Conservation (phyloP, 2,329 filamentous ascomycete genomes). For the Elsinoe fawcettii region DNA sequence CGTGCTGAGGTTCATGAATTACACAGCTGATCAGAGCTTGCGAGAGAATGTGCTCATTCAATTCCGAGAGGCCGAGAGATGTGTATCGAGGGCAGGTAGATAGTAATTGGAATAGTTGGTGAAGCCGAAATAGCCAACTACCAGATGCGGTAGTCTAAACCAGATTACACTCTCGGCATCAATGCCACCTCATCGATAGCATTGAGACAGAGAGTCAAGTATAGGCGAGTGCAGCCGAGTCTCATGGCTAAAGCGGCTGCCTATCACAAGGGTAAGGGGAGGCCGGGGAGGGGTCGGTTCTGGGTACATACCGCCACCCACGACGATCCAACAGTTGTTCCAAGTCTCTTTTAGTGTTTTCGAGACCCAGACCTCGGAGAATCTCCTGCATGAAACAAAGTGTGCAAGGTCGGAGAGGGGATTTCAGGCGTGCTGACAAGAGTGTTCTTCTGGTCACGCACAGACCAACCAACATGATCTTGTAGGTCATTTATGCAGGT, state of each 20-base stretch:
- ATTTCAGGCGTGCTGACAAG: not conserved
- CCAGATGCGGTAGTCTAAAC: too few relatives aligned
- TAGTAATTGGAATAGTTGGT: too few relatives aligned
- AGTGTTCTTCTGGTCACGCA: not conserved
- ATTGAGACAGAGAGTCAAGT: too few relatives aligned
- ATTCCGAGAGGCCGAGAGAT: too few relatives aligned
- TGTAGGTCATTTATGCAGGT: not conserved
- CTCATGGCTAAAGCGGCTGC: not conserved
- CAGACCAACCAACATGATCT: constrained; percentile 9
- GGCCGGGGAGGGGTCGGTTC: not conserved
- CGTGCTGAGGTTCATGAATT: too few relatives aligned
- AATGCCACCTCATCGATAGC: too few relatives aligned
- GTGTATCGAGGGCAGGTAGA: too few relatives aligned
- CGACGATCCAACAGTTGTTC: not conserved
- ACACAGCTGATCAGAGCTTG: too few relatives aligned
- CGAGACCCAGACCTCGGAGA: not conserved
- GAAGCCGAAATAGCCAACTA: too few relatives aligned
- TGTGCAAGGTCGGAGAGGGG: not conserved
- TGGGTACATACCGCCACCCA: not conserved
- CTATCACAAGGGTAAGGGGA: not conserved
- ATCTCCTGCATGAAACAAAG: not conserved
- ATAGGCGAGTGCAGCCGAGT: too few relatives aligned
- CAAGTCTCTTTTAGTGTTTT: not conserved
- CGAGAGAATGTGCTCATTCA: too few relatives aligned
- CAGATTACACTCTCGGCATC: too few relatives aligned